A percentile compares a stretch with the other conserved stretches of the same genome.
phyloP scores from a whole-genome alignment of 768 basidiomycete genomes.

The Suillus paluster region DNA sequence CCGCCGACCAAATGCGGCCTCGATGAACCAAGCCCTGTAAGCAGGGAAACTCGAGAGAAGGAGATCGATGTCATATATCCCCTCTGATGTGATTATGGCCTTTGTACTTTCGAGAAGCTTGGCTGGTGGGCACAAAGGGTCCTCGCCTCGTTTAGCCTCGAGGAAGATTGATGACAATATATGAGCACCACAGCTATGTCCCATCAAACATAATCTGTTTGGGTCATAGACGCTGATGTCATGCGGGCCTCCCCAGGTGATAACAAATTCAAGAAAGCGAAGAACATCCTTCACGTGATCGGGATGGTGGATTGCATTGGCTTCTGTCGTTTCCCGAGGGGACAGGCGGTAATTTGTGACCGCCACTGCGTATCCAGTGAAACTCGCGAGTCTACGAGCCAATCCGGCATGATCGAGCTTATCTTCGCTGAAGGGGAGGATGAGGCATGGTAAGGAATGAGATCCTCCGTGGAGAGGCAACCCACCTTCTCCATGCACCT shows the following conservation, averaged over 20 bases:
- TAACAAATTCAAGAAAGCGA: conserved; percentile 61
- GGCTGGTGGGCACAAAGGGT: conserved; percentile 48
- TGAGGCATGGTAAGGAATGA: conserved; percentile 10
- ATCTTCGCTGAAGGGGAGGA: conserved; percentile 58
- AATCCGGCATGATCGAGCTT: conserved; percentile 61
- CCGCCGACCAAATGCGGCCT: conserved; percentile 58
- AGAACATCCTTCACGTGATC: conserved; percentile 71
- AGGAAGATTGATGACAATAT: conserved; percentile 77
- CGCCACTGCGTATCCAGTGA: conserved; percentile 60
- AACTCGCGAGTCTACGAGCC: conserved; percentile 54
- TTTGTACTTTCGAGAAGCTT: conserved; percentile 48
- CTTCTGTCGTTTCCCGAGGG: conserved; percentile 40
- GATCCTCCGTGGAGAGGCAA: conserved; percentile 8
- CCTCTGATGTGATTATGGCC: conserved; percentile 70
- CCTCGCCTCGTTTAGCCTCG: conserved; percentile 41
- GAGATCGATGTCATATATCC: conserved; percentile 75
- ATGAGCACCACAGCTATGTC: conserved; percentile 85
- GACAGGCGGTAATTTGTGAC: conserved; percentile 84
- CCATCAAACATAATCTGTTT: conserved; percentile 58
- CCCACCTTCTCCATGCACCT: conserved; percentile 83
- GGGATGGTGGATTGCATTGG: conserved; percentile 60
- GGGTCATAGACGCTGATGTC: conserved; percentile 41
- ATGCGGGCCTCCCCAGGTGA: conserved; percentile 40
- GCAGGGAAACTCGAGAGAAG: conserved; percentile 65
- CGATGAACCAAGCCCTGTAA: conserved; percentile 76